Evolutionary conservation across 2,329 filamentous ascomycete species (phyloP).

Genomic region (Fusarium secorum): DNA sequence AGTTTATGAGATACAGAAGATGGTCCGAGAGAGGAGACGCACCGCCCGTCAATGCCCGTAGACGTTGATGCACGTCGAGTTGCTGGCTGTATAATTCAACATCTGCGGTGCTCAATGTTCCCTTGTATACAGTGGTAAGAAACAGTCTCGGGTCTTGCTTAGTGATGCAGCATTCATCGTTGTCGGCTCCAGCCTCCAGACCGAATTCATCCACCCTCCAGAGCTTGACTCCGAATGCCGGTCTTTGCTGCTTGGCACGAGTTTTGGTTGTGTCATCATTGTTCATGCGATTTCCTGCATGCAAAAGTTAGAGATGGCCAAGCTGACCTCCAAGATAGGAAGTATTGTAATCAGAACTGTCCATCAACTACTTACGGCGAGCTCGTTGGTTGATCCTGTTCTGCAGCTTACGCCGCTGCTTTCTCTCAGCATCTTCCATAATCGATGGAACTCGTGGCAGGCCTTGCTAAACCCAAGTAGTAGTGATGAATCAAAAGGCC

Average conservation of each 20-base stretch:
- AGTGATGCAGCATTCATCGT: no score
- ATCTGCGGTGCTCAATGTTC: not conserved
- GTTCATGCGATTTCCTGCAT: not conserved
- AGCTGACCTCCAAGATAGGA: not conserved
- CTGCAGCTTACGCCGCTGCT: slow-evolving; percentile 6
- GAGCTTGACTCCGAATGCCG: slow-evolving; percentile 3
- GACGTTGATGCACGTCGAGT: not conserved
- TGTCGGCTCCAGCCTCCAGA: not conserved
- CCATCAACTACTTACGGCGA: not conserved
- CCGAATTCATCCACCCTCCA: slow-evolving; percentile 8
- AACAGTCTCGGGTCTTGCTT: not conserved
- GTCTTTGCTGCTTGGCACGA: not conserved
- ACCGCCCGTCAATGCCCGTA: not conserved
- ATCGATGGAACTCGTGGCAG: no score
- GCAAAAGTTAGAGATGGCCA: not conserved
- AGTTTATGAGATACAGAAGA: slow-evolving; percentile 5
- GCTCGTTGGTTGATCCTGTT: slow-evolving; percentile 14
- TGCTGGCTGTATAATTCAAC: slow-evolving; percentile 11
- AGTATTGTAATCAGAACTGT: not conserved
- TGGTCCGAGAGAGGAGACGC: not conserved
- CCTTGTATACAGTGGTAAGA: not conserved
- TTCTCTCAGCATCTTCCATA: not conserved
- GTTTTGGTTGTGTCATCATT: not conserved
- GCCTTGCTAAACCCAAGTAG: no score
- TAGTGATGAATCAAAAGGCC: rapidly evolving